Percentiles rank a stretch among this genome's conserved stretches.
Evolutionary conservation across 225 moss, liverwort and hornwort species (phyloP).

Genomic region (Pseudisothecium myosuroides): DNA sequence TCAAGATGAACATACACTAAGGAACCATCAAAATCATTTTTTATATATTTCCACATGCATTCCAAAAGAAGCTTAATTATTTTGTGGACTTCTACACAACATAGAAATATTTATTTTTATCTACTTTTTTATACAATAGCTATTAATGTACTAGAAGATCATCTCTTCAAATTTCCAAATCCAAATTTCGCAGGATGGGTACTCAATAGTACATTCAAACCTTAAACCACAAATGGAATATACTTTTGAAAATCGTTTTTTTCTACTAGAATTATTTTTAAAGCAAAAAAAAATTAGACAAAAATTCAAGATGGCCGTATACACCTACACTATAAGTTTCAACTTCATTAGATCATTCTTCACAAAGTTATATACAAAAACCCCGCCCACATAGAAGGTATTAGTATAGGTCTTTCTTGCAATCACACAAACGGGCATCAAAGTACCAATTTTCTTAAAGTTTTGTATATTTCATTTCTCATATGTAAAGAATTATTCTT

Average conservation of each 20-base stretch:
- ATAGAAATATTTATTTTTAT: background rate
- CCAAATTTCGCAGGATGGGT: fast-evolving
- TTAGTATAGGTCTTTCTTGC: background rate
- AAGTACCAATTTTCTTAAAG: background rate
- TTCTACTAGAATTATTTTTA: too few species aligned
- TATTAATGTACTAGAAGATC: too few species aligned
- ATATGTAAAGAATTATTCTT: too few species aligned
- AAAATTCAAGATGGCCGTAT: background rate
- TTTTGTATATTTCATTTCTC: background rate
- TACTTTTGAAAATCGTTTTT: too few species aligned
- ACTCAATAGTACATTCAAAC: background rate
- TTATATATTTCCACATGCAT: background rate
- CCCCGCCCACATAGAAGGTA: fast-evolving
- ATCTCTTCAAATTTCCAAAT: too few species aligned
- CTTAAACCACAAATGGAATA: too few species aligned
- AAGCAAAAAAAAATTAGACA: too few species aligned
- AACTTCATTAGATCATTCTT: background rate
- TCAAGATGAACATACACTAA: background rate
- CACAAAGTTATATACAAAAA: background rate
- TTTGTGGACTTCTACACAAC: fast-evolving
- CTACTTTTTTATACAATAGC: background rate
- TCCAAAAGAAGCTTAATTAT: background rate
- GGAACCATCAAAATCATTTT: background rate
- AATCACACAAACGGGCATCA: background rate
- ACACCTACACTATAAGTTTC: background rate